These are phyloP conservation scores for Mycosphaerella arachidis DNA, from an alignment of 2,329 filamentous ascomycete genomes.

Conservation along the genomic window DNA sequence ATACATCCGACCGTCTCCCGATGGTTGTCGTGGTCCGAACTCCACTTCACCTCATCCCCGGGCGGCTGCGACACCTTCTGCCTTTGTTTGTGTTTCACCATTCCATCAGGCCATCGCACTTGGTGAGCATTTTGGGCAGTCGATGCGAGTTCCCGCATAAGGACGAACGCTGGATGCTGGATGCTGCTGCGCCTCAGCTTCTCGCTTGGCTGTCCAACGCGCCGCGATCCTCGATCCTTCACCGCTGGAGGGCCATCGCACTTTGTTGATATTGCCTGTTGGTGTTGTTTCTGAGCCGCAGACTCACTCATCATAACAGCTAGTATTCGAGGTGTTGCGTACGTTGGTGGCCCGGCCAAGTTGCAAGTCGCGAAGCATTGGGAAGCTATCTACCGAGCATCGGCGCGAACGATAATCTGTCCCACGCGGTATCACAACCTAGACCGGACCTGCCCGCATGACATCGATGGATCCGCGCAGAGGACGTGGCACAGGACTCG, in stretches of 20 bases:
- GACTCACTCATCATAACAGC: not conserved
- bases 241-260: not conserved
- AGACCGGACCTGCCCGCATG: constrained; percentile 1
- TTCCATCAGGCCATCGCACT: not conserved
- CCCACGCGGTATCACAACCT: not conserved
- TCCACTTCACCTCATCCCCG: not conserved
- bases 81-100: not conserved
- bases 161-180: too few species aligned
- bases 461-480: constrained; percentile 4
- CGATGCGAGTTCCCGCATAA: too few species aligned
- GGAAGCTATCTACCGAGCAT: not conserved
- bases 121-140: not conserved
- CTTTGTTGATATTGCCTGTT: not conserved
- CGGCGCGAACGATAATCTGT: not conserved
- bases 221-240: not conserved
- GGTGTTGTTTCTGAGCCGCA: not conserved
- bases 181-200: not conserved
- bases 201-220: not conserved
- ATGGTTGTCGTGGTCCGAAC: not conserved
- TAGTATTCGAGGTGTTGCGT: not conserved
- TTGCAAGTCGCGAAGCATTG: constrained; percentile 1
- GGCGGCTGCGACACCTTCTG: not conserved
- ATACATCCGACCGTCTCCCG: not conserved
- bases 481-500: constrained; percentile 2
- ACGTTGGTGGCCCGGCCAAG: not conserved